A percentile compares a stretch with the other conserved stretches of the same genome.
Evolutionary conservation across 768 basidiomycete species (phyloP).

Genomic region (button mushroom (Agaricus bisporus)): DNA sequence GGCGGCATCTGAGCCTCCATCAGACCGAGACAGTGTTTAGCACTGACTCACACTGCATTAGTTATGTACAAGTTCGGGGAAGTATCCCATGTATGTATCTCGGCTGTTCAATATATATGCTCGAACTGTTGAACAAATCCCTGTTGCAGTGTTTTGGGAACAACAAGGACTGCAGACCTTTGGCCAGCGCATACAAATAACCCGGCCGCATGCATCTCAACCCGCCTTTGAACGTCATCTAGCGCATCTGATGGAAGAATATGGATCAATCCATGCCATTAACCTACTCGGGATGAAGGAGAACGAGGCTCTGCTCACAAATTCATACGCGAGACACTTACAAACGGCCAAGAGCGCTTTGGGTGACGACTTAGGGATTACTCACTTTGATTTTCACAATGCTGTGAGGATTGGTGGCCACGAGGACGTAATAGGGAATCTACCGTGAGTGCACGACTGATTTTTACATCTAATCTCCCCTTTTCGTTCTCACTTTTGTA

Average conservation of each 20-base stretch:
- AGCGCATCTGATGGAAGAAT: slow-evolving; percentile 78
- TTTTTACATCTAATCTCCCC: not conserved
- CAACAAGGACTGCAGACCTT: slow-evolving; percentile 95
- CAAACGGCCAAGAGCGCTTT: slow-evolving; percentile 54
- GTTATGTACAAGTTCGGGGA: slow-evolving; percentile 91
- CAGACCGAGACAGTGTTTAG: slow-evolving; percentile 90
- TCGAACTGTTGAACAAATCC: slow-evolving; percentile 13
- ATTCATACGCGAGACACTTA: slow-evolving; percentile 79
- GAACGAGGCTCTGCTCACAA: slow-evolving; percentile 80
- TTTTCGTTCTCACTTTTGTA: slow-evolving; percentile 6
- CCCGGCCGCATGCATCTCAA: slow-evolving; percentile 91
- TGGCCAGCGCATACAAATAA: slow-evolving; percentile 91
- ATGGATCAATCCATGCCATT: slow-evolving; percentile 78
- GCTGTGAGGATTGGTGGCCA: slow-evolving; percentile 78
- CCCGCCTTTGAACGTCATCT: slow-evolving; percentile 97
- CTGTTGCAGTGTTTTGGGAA: slow-evolving; percentile 88
- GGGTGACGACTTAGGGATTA: slow-evolving; percentile 68
- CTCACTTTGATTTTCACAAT: slow-evolving; percentile 93
- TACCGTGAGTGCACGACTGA: slow-evolving; percentile 39
- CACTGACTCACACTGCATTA: slow-evolving; percentile 81
- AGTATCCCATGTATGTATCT: slow-evolving; percentile 82
- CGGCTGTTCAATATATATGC: slow-evolving; percentile 12
- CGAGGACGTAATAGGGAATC: slow-evolving; percentile 74
- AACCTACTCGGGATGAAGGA: slow-evolving; percentile 92
- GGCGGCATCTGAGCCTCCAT: slow-evolving; percentile 12